These are phyloP conservation scores for Trichoderma lentiforme DNA, from an alignment of 2,329 filamentous ascomycete genomes.

Conservation along the genomic window DNA sequence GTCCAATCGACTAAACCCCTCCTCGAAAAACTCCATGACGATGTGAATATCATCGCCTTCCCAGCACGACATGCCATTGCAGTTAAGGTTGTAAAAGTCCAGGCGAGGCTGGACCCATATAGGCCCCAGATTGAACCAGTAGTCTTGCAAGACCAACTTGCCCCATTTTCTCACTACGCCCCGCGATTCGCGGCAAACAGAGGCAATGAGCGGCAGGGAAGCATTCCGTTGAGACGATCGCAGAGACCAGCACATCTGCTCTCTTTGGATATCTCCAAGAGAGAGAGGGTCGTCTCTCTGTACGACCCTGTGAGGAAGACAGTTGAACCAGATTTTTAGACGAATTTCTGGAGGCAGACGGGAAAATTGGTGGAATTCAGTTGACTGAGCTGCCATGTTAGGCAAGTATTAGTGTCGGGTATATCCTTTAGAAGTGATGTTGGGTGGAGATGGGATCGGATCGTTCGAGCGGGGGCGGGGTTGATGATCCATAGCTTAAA, in stretches of 20 bases:
- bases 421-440: not conserved
- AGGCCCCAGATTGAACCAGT: not conserved
- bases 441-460: not conserved
- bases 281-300: not conserved
- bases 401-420: not conserved
- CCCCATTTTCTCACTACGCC: not conserved
- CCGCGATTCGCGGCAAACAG: not conserved
- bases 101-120: not conserved
- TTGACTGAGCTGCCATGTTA: not conserved
- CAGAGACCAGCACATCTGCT: not conserved
- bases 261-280: not conserved
- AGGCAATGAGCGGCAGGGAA: not conserved
- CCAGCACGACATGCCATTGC: not conserved
- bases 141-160: not conserved
- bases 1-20: not conserved
- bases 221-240: not conserved
- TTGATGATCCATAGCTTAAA: not conserved
- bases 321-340: not conserved
- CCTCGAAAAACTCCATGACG: not conserved
- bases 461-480: not conserved
- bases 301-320: not conserved
- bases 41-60: not conserved
- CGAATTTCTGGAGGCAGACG: not conserved
- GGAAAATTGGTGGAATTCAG: not conserved
- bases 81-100: not conserved